Conservation (phyloP, 2,329 filamentous ascomycete genomes). For the Zymoseptoria ardabiliae region DNA sequence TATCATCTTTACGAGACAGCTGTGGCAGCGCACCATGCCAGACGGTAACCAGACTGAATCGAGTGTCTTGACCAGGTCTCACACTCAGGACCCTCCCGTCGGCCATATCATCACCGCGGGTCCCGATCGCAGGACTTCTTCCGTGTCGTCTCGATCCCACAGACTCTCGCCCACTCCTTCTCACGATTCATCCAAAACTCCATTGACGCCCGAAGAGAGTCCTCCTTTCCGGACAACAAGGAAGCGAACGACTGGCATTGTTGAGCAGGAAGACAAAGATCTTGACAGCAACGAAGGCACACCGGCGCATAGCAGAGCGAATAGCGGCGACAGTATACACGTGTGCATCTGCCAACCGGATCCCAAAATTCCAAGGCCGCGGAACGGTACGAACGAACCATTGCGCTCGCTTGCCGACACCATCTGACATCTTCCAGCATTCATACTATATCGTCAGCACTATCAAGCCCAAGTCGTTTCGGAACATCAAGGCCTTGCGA, state of each 20-base stretch:
- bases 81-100: constrained; percentile 19
- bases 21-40: constrained; percentile 33
- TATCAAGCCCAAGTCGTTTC: constrained; percentile 76
- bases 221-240: constrained; percentile 28
- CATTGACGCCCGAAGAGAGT: constrained; percentile 32
- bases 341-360: constrained; percentile 65
- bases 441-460: constrained; percentile 94
- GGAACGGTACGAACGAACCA: constrained; percentile 54
- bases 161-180: constrained; percentile 24
- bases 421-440: constrained; percentile 55
- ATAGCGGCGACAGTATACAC: constrained; percentile 40
- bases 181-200: constrained; percentile 23
- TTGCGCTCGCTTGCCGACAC: neutral
- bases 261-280: constrained; percentile 27
- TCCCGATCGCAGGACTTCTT: constrained; percentile 23
- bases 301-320: constrained; percentile 25
- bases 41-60: constrained; percentile 22
- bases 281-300: constrained; percentile 17
- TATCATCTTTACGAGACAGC: constrained; percentile 32
- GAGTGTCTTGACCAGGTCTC: constrained; percentile 28
- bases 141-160: constrained; percentile 25
- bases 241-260: constrained; percentile 27
- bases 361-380: constrained; percentile 62
- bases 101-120: constrained; percentile 14
- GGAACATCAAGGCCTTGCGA: constrained; percentile 80